Evolutionary conservation across 352 stramenopile genomes (phyloP), one percentile per base, ranked within the genome.

Genomic region (Pythium brachiatum): DNA sequence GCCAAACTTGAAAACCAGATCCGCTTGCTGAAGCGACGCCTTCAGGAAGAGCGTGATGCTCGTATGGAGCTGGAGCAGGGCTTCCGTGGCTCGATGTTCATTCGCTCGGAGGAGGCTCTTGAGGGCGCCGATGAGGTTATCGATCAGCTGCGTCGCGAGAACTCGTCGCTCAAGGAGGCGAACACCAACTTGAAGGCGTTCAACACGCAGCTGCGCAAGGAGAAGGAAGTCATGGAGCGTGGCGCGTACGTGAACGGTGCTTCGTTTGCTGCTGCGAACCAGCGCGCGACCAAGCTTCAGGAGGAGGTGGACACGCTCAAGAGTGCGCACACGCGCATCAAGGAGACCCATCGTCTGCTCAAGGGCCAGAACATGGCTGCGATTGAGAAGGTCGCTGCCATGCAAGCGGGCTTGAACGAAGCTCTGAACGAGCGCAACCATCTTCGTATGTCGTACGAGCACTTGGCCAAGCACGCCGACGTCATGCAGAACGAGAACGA

Each of bases 1-100:
- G 93, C 93, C 34, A 99, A 99, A 76, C 74, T 99, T 1, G 94
- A 98, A 70, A 98, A 98, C 75, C 94, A 98, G 74, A 95, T 99
- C 53, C 81, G 89, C 54, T 64, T 95, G 52, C 75, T 98, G 23
- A 95, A 98, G 79, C 83, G 86, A 55, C 93, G 96, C 43, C 70
- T 98, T 38, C 75, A 96, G 54, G 87, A 97, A 62, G 94, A 97
- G 66, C 81, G 83, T 38, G 81, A 96, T 59, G 88, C 88, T 21
- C 85, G 88, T 51, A 83, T 91, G 65, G 84, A 93, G 55, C 74
- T 93, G 16, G 83, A 93, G 73, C 81, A 89, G 51, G 81, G 83
- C 41, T 82, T 61, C 50, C 83, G 83, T 44, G 73, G 81, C 43
- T 93, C 83, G 12, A 86, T 93, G 59, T 75, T 90, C 70, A 89